Conservation (phyloP, 1,139 yeast species). For the Protomyces inouyei region DNA sequence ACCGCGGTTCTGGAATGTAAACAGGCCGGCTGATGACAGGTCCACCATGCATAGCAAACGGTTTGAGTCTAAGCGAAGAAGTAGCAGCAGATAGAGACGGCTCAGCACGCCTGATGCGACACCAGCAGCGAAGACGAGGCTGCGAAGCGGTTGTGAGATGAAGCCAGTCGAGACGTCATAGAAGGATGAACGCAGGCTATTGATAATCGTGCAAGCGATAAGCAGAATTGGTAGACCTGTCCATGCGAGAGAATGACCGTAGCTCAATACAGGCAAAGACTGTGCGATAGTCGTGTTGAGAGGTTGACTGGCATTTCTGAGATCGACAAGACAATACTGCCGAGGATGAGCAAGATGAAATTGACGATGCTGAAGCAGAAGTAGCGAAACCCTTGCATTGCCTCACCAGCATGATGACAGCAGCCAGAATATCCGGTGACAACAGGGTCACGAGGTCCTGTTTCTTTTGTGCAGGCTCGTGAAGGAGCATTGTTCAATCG, state of each 20-base stretch:
- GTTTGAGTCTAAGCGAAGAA: background rate
- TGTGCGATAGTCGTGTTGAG: background rate
- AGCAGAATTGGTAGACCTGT: constrained; percentile 12
- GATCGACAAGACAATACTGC: background rate
- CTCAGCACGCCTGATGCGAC: constrained; percentile 7
- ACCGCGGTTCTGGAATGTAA: background rate
- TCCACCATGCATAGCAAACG: background rate
- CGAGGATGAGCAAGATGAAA: background rate
- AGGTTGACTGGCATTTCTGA: constrained; percentile 3
- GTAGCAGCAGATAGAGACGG: background rate
- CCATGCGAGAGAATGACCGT: constrained; percentile 10
- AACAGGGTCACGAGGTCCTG: background rate
- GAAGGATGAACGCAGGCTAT: background rate
- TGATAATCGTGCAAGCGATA: background rate
- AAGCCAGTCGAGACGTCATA: background rate
- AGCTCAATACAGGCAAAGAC: constrained; percentile 2
- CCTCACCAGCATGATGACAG: constrained; percentile 2
- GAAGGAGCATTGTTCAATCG: too few relatives aligned
- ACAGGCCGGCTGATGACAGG: background rate
- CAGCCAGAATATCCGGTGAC: constrained; percentile 1
- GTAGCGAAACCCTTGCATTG: background rate
- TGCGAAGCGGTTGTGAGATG: background rate
- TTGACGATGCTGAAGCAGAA: constrained; percentile 9
- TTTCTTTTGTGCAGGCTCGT: too few relatives aligned
- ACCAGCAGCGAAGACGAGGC: constrained; percentile 4